These are phyloP conservation scores for Medakamo hakoo DNA, from an alignment of 139 green algal species.

Conservation along the genomic window DNA sequence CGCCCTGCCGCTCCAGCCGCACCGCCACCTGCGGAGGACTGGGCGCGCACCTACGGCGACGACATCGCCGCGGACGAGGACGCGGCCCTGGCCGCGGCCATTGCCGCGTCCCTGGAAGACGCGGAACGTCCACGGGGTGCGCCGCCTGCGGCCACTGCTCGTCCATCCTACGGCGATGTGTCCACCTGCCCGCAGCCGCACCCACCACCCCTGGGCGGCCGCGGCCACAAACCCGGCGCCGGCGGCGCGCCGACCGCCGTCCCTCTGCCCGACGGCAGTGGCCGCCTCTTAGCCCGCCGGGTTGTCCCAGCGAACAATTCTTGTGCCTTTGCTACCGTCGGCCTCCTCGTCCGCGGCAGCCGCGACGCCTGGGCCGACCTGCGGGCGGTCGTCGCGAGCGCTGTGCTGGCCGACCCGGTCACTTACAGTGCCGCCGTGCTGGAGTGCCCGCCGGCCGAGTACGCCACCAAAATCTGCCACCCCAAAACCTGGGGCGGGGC, in stretches of 20 bases:
- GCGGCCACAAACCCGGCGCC: neutral
- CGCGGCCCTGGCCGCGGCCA: constrained; percentile 46
- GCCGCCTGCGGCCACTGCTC: neutral
- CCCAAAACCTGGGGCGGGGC: constrained; percentile 66
- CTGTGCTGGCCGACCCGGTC: constrained; percentile 45
- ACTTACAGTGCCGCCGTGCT: constrained; percentile 41
- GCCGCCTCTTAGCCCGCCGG: constrained; percentile 37
- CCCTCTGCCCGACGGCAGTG: constrained; percentile 32
- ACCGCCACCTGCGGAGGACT: neutral
- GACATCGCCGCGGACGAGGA: constrained; percentile 30
- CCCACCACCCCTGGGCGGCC: neutral
- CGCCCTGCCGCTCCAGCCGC: neutral
- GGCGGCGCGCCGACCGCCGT: neutral
- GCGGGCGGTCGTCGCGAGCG: constrained; percentile 38
- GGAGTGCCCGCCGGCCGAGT: constrained; percentile 12
- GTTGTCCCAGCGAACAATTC: constrained; percentile 77
- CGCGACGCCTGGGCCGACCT: neutral
- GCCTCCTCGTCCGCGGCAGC: constrained; percentile 56
- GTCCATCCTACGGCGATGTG: too few species aligned
- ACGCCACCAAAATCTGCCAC: constrained; percentile 69
- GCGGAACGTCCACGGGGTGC: constrained; percentile 2
- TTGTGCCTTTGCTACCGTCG: constrained; percentile 86
- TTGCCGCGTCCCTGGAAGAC: constrained; percentile 51
- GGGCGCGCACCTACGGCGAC: neutral
- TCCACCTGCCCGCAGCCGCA: constrained; percentile 4